Base-by-base conservation (phyloP, 345 rosid species). In the Turnera subulata region DNA sequence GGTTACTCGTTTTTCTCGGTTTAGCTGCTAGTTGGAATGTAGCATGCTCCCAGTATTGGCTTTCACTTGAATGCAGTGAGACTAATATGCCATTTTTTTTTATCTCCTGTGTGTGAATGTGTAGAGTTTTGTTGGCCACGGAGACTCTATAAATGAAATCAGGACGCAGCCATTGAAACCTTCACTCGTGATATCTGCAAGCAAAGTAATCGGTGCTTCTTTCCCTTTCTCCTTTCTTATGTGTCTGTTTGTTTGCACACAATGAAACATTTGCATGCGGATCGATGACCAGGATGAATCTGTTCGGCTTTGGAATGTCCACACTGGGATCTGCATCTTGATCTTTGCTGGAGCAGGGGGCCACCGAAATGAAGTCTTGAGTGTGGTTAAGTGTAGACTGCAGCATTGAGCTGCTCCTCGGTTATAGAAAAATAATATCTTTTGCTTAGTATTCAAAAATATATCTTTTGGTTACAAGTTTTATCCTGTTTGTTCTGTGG, bases 281-380 rank as follows among this genome's bases (percentile, higher is more conserved):
- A 12, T 22, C 11, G 32, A 48, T 72, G 65, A 56, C 42, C 69
- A 92, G 99, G 99, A 92, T 78, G 99, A 89, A 71, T 92, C 99
- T 0, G 89, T 92, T 72, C 82, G 99, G 53, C 71, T 92, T 56
- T 89, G 99, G 97, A 92, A 92, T 74, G 84, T 86, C 75, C 89
- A 92, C 57, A 86, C 97, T 44, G 97, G 99, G 65, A 86, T 92
- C 61, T 92, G 99, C 73, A 79, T 92, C 67, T 74, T 92, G 80
- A 78, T 92, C 76, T 89, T 92, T 80, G 85, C 99, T 76, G 99
- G 99, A 67, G 91, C 94, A 24, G 96, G 96, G 64, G 99, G 99
- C 46, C 99, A 92, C 50, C 96, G 97, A 64, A 89, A 93, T 49
- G 99, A 93, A 82, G 97, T 92, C 64, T 59, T 92, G 67, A 89